These are phyloP conservation scores for Calonectria pteridis DNA, from an alignment of 2,329 filamentous ascomycete species.

Conservation along the genomic window DNA sequence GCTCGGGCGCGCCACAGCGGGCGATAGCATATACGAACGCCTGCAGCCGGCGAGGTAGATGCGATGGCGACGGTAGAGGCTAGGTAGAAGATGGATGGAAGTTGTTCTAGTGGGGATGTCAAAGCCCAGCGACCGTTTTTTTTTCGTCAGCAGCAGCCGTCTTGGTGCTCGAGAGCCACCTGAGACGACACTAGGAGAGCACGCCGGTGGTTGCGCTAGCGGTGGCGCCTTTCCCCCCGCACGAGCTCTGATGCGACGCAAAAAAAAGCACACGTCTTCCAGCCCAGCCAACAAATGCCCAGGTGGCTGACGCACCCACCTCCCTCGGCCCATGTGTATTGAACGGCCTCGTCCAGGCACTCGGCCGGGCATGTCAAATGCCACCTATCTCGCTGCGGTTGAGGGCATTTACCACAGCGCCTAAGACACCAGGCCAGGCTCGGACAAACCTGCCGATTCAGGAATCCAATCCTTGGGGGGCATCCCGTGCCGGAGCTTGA, in stretches of 20 bases:
- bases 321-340: neutral
- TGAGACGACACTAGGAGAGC: conserved; percentile 25
- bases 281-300: neutral
- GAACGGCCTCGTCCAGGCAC: neutral
- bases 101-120: neutral
- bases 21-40: conserved; percentile 22
- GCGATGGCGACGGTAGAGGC: conserved; percentile 5
- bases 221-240: conserved; percentile 27
- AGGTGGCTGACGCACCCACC: neutral
- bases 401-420: neutral
- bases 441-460: neutral
- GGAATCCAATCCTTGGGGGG: neutral
- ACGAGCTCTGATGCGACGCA: conserved; percentile 13
- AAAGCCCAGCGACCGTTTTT: conserved; percentile 14
- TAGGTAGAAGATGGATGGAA: neutral
- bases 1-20: conserved; percentile 10
- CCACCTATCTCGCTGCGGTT: neutral
- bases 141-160: conserved; percentile 13
- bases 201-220: conserved; percentile 14
- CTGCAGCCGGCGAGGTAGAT: conserved; percentile 10
- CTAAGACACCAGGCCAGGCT: neutral
- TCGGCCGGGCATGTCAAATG: neutral
- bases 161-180: conserved; percentile 21
- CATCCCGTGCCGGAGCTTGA: neutral
- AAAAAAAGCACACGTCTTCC: neutral